Conservation (phyloP, 2,329 filamentous ascomycete species). For the Aquanectria penicillioides region DNA sequence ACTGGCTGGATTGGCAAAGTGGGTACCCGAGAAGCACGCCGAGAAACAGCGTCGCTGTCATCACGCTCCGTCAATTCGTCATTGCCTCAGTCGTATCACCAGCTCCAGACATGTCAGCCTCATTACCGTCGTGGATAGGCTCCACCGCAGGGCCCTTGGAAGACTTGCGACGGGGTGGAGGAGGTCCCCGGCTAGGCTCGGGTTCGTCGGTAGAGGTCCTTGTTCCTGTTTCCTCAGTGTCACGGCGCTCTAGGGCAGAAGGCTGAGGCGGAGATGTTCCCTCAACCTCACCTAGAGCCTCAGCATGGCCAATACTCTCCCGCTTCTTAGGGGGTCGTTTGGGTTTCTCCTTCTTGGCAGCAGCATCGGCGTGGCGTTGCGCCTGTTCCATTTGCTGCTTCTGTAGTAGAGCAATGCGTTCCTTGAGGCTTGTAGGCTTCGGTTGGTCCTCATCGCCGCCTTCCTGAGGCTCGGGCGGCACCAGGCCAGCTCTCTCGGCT, state of each 20-base stretch:
- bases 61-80: slow-evolving; percentile 76
- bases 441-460: slow-evolving; percentile 79
- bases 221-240: slow-evolving; percentile 58
- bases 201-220: slow-evolving; percentile 62
- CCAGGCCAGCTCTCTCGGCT: slow-evolving; percentile 74
- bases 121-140: slow-evolving; percentile 67
- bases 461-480: slow-evolving; percentile 55
- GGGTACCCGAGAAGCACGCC: slow-evolving; percentile 50
- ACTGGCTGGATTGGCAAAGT: slow-evolving; percentile 44
- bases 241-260: slow-evolving; percentile 54
- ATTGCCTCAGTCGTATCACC: slow-evolving; percentile 71
- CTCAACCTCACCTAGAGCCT: slow-evolving; percentile 42
- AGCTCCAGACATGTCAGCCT: slow-evolving; percentile 72
- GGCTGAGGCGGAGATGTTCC: slow-evolving; percentile 42
- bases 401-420: slow-evolving; percentile 92
- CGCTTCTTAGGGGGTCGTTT: slow-evolving; percentile 79
- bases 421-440: slow-evolving; percentile 92
- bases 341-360: slow-evolving; percentile 86
- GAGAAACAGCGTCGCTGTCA: slow-evolving; percentile 73
- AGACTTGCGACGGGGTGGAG: slow-evolving; percentile 62
- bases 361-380: slow-evolving; percentile 79
- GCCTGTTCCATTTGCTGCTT: slow-evolving; percentile 94
- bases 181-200: slow-evolving; percentile 48
- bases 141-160: slow-evolving; percentile 57
- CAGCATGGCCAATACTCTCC: slow-evolving; percentile 53